These are phyloP conservation scores for Schizonepeta tenuifolia DNA, from an alignment of 257 asterid species.

Conservation along the genomic window DNA sequence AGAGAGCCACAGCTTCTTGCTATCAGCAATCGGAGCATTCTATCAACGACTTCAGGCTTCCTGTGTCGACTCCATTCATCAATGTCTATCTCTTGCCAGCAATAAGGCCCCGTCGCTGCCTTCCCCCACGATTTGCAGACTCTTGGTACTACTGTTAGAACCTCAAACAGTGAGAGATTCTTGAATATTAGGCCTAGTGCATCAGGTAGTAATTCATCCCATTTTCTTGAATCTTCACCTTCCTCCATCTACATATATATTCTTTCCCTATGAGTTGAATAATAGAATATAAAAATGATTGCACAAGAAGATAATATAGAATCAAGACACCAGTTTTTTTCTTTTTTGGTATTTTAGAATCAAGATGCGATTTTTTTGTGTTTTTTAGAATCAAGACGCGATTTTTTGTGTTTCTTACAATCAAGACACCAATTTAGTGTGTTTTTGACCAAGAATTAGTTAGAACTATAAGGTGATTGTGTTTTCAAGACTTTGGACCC, in stretches of 20 bases:
- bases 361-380: background rate
- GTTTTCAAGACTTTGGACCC: background rate
- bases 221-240: slow-evolving; percentile 43
- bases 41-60: slow-evolving; percentile 54
- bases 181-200: slow-evolving; percentile 83
- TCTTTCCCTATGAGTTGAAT: background rate
- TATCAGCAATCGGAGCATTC: slow-evolving; percentile 66
- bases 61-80: slow-evolving; percentile 78
- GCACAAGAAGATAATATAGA: background rate
- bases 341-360: background rate
- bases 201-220: slow-evolving; percentile 90
- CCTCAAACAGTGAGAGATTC: slow-evolving; percentile 66
- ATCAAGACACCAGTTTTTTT: slow-evolving; percentile 12
- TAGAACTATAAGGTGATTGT: background rate
- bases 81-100: slow-evolving; percentile 92
- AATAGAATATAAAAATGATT: background rate
- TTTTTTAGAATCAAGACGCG: background rate
- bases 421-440: background rate
- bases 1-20: slow-evolving; percentile 74
- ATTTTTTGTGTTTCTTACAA: background rate
- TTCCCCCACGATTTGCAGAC: slow-evolving; percentile 89
- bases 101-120: slow-evolving; percentile 75
- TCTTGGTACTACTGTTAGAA: slow-evolving; percentile 72
- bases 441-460: background rate
- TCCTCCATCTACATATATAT: slow-evolving; percentile 54